phyloP scores from a whole-genome alignment of 2,329 filamentous ascomycete species.

The Beauveria pseudobassiana region DNA sequence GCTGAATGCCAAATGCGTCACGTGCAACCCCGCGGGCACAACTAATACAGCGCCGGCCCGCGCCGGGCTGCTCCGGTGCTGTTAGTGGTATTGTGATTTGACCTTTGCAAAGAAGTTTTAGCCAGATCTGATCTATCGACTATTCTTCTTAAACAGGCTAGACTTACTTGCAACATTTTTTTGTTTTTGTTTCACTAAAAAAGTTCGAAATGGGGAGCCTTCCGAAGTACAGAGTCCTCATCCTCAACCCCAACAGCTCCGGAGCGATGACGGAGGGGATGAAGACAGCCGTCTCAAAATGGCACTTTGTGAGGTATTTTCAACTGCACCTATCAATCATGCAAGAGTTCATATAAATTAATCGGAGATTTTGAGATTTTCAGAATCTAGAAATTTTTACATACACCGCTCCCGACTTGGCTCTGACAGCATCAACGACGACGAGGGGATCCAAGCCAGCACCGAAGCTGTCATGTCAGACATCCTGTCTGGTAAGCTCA shows the following conservation, averaged over 20 bases:
- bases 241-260: slow-evolving; percentile 77
- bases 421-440: slow-evolving; percentile 71
- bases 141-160: not conserved
- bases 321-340: too few species aligned
- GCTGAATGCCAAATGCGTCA: slow-evolving; percentile 25
- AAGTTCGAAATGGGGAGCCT: slow-evolving; percentile 1
- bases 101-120: not conserved
- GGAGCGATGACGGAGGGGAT: slow-evolving; percentile 63
- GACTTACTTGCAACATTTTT: not conserved
- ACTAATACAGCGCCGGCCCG: not conserved
- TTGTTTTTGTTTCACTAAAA: not conserved
- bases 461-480: slow-evolving; percentile 53
- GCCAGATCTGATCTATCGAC: too few species aligned
- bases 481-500: slow-evolving; percentile 31
- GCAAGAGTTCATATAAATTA: too few species aligned
- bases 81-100: not conserved
- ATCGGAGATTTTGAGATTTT: not conserved
- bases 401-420: slow-evolving; percentile 57
- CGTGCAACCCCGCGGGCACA: slow-evolving; percentile 28
- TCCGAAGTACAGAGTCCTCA: slow-evolving; percentile 41
- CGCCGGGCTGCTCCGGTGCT: not conserved
- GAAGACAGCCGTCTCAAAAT: slow-evolving; percentile 38
- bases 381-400: slow-evolving; percentile 45
- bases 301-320: slow-evolving; percentile 28
- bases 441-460: slow-evolving; percentile 57